Conservation (phyloP, 805 yeast species). For the Tetrapisispora pingtungensis region DNA sequence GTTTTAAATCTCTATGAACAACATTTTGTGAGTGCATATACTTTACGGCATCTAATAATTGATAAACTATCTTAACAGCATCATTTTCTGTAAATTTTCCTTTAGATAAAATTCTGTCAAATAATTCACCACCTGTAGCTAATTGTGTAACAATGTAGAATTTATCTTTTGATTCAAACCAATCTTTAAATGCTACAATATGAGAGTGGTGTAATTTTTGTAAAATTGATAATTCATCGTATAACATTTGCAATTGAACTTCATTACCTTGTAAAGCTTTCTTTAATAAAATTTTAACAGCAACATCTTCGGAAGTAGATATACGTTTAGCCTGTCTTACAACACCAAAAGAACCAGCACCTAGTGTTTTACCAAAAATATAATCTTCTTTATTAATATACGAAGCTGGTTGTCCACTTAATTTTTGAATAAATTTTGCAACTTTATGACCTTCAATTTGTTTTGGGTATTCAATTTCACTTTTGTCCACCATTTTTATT, state of each 20-base stretch:
- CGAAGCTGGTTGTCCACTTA: constrained; percentile 65
- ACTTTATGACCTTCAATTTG: constrained; percentile 27
- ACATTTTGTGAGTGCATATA: constrained; percentile 70
- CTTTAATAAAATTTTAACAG: constrained; percentile 80
- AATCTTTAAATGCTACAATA: constrained; percentile 81
- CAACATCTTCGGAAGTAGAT: constrained; percentile 59
- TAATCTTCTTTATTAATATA: constrained; percentile 59
- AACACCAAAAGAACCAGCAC: constrained; percentile 93
- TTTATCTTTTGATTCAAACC: constrained; percentile 90
- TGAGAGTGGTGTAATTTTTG: constrained; percentile 68
- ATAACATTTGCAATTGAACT: constrained; percentile 44
- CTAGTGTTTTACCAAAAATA: constrained; percentile 72
- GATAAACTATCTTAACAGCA: constrained; percentile 66
- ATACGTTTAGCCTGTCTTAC: constrained; percentile 63
- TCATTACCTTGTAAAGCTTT: constrained; percentile 76
- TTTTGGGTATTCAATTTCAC: constrained; percentile 11
- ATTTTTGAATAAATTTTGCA: constrained; percentile 38
- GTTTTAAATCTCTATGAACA: constrained; percentile 91
- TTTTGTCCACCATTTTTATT: neutral
- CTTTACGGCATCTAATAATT: constrained; percentile 65
- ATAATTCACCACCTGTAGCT: constrained; percentile 93
- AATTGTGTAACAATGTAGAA: constrained; percentile 88
- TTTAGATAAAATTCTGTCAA: constrained; percentile 69
- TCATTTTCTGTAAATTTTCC: constrained; percentile 86
- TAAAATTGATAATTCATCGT: constrained; percentile 66